phyloP scores from a whole-genome alignment of 2,329 filamentous ascomycete genomes.

The Claviceps sp. region DNA sequence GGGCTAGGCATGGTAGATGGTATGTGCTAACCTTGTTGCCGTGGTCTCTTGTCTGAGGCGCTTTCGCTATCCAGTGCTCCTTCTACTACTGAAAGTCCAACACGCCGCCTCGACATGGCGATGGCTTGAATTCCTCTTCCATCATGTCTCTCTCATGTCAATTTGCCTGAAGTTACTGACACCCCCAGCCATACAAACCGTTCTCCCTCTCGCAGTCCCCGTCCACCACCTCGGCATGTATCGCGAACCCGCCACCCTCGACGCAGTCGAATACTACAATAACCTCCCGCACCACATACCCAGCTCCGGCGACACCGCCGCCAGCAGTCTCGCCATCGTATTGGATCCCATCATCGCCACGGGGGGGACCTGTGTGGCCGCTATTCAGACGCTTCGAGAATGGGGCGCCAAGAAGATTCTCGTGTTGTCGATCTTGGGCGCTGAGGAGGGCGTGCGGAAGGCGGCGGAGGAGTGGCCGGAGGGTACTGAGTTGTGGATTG shows the following conservation, averaged over 20 bases:
- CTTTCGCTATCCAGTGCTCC: not conserved
- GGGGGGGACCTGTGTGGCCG: conserved; percentile 76
- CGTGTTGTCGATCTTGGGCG: conserved; percentile 63
- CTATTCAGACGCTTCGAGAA: conserved; percentile 76
- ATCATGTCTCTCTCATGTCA: too few species aligned
- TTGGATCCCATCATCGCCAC: conserved; percentile 92
- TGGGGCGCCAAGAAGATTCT: conserved; percentile 82
- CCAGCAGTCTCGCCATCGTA: conserved; percentile 57
- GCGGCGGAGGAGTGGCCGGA: conserved; percentile 70
- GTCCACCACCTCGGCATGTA: conserved; percentile 93
- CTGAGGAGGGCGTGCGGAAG: conserved; percentile 52
- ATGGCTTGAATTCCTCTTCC: too few species aligned
- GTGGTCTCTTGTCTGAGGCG: not conserved
- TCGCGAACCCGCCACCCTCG: conserved; percentile 74
- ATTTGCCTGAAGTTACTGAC: not conserved
- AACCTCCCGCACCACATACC: conserved; percentile 68
- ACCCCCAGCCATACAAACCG: conserved; percentile 54
- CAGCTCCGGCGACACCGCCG: conserved; percentile 17
- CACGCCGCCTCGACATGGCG: too few species aligned
- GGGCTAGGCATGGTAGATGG: conserved; percentile 85
- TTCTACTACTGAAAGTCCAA: not conserved
- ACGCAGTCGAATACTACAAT: conserved; percentile 96
- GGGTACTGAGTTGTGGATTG: conserved; percentile 68
- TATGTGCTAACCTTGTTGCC: conserved; percentile 17
- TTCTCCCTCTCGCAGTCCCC: conserved; percentile 68